Evolutionary conservation across 495 filamentous ascomycete genomes (phyloP).

Genomic region (Hypoxylon fuscum): DNA sequence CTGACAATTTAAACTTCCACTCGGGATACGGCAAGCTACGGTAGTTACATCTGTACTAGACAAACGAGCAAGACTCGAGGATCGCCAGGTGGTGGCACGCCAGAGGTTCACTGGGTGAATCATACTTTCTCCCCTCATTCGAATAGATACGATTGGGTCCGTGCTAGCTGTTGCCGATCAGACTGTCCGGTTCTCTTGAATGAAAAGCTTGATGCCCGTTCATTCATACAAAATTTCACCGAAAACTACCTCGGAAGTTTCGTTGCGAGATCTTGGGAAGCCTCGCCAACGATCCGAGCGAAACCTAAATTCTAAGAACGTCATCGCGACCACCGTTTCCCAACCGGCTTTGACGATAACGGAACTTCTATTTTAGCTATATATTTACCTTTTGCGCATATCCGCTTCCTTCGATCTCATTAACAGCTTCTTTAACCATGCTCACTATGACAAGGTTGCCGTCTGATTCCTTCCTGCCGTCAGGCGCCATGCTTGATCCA

Average conservation of each 20-base stretch:
- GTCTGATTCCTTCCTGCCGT: constrained; percentile 36
- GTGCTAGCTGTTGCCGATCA: constrained; percentile 13
- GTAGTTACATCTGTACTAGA: constrained; percentile 2
- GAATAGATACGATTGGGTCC: constrained; percentile 17
- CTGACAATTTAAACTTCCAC: constrained; percentile 25
- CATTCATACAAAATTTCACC: constrained; percentile 4
- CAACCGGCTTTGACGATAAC: constrained; percentile 7
- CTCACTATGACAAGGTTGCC: constrained; percentile 39
- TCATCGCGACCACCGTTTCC: constrained; percentile 3
- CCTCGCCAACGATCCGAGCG: not conserved
- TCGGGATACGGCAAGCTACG: constrained; percentile 11
- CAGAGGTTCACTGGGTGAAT: constrained; percentile 21
- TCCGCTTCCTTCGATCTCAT: not conserved
- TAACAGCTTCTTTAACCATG: constrained; percentile 23
- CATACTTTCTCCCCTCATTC: constrained; percentile 14
- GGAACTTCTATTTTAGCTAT: constrained; percentile 19
- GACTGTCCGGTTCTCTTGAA: constrained; percentile 5
- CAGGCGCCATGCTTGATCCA: constrained; percentile 33
- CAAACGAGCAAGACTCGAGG: constrained; percentile 7
- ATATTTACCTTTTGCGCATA: constrained; percentile 4
- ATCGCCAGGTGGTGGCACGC: constrained; percentile 32
- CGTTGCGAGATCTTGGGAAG: constrained; percentile 8
- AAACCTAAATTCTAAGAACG: constrained; percentile 21
- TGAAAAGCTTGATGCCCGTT: constrained; percentile 25
- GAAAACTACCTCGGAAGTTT: constrained; percentile 1